phyloP scores from a whole-genome alignment of 805 yeast species.

The Saturnispora galanensis region DNA sequence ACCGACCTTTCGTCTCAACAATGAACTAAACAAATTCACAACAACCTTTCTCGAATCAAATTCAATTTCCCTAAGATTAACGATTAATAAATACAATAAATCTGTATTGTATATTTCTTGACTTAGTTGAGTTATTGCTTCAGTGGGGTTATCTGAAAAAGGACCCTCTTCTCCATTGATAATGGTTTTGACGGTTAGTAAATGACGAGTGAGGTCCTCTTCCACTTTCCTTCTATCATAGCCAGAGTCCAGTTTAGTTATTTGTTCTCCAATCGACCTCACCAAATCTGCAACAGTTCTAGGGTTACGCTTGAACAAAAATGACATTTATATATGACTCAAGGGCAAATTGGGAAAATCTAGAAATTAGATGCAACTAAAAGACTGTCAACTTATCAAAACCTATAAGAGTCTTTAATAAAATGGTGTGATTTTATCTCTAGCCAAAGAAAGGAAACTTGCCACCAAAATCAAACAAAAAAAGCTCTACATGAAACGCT shows the following conservation, averaged over 20 bases:
- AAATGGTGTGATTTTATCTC: no score
- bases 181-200: slow-evolving; percentile 54
- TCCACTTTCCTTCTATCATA: slow-evolving; percentile 39
- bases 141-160: slow-evolving; percentile 40
- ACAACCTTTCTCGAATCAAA: slow-evolving; percentile 89
- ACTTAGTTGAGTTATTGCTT: slow-evolving; percentile 64
- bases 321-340: slow-evolving; percentile 48
- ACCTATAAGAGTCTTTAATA: no score
- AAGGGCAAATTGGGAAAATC: not conserved
- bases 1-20: slow-evolving; percentile 71
- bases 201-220: slow-evolving; percentile 62
- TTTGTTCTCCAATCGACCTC: slow-evolving; percentile 62
- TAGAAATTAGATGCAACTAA: no score
- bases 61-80: slow-evolving; percentile 56
- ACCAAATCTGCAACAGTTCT: slow-evolving; percentile 83
- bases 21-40: slow-evolving; percentile 56
- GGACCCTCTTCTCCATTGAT: slow-evolving; percentile 37
- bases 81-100: slow-evolving; percentile 50
- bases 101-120: slow-evolving; percentile 72
- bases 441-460: not conserved
- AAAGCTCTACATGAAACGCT: not conserved
- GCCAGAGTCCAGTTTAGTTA: slow-evolving; percentile 45
- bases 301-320: slow-evolving; percentile 82
- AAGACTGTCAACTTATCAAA: no score
- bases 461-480: not conserved